Evolutionary conservation across 768 basidiomycete genomes (phyloP).

Genomic region (Russula vinacea): DNA sequence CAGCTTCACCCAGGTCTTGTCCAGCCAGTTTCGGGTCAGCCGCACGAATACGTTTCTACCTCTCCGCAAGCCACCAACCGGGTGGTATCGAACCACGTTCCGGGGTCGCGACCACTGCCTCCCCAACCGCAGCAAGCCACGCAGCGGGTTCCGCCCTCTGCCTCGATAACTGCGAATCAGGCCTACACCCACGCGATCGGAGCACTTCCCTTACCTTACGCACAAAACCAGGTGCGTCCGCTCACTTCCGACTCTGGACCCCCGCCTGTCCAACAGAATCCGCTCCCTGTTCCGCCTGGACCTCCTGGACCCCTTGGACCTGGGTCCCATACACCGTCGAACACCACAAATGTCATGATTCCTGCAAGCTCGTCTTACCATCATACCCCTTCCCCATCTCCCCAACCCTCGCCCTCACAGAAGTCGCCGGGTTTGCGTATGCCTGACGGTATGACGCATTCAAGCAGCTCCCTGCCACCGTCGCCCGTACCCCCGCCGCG

Average conservation of each 20-base stretch:
- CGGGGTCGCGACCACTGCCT: slow-evolving; percentile 29
- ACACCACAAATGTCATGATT: slow-evolving; percentile 5
- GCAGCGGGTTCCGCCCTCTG: slow-evolving; percentile 15
- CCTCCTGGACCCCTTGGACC: slow-evolving; percentile 30
- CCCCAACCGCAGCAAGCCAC: slow-evolving; percentile 24
- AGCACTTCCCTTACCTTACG: slow-evolving; percentile 5
- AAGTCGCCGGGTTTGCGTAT: slow-evolving; percentile 19
- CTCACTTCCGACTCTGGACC: slow-evolving; percentile 4
- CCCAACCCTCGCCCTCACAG: slow-evolving; percentile 23
- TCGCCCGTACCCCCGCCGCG: slow-evolving; percentile 17
- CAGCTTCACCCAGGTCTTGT: slow-evolving; percentile 15
- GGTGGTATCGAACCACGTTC: slow-evolving; percentile 24
- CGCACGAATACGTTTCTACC: slow-evolving; percentile 18
- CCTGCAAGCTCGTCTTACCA: slow-evolving; percentile 20
- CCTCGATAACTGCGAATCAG: slow-evolving; percentile 14
- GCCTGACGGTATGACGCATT: slow-evolving; percentile 11
- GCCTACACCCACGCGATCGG: slow-evolving; percentile 16
- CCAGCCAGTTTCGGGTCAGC: slow-evolving; percentile 5
- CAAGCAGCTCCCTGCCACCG: slow-evolving; percentile 29
- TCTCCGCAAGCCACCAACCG: slow-evolving; percentile 13
- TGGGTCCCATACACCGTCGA: slow-evolving; percentile 20
- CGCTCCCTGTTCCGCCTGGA: slow-evolving; percentile 29
- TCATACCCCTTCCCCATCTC: slow-evolving; percentile 22
- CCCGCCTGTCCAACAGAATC: slow-evolving; percentile 19
- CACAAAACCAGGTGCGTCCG: slow-evolving; percentile 6